phyloP scores from a whole-genome alignment of 179 eudicot genomes.

The Drosera spatulata region DNA sequence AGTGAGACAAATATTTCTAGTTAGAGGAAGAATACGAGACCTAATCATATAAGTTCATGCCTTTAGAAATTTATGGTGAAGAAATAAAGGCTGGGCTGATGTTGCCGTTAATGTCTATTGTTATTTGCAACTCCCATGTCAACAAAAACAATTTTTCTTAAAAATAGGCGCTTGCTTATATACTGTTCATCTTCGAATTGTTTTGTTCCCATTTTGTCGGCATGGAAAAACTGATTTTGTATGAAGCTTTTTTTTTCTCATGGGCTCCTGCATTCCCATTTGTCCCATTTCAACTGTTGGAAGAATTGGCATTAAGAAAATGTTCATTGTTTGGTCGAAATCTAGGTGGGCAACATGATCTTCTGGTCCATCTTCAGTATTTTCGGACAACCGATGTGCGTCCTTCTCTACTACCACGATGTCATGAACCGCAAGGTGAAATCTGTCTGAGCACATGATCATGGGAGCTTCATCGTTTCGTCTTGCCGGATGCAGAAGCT shows the following conservation, averaged over 20 bases:
- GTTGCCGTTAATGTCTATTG: not conserved
- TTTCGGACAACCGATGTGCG: constrained; percentile 94
- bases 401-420: constrained; percentile 89
- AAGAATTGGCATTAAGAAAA: not conserved
- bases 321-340: not conserved
- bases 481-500: too few relatives aligned
- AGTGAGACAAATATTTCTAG: too few relatives aligned
- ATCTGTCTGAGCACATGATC: constrained; percentile 3
- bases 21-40: too few relatives aligned
- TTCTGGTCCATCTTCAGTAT: constrained; percentile 94
- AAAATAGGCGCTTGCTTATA: too few relatives aligned
- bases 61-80: too few relatives aligned
- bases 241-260: too few relatives aligned
- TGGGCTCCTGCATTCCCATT: too few relatives aligned
- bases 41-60: too few relatives aligned
- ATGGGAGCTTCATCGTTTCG: not conserved
- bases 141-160: not conserved
- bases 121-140: not conserved
- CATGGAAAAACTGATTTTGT: not conserved
- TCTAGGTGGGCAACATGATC: constrained; percentile 91
- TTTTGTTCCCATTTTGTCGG: not conserved
- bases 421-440: constrained; percentile 69
- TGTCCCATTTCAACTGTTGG: too few relatives aligned
- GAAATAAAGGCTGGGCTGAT: too few relatives aligned
- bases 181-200: not conserved